Conservation (phyloP, 2,329 filamentous ascomycete species). For the Clonostachys solani region DNA sequence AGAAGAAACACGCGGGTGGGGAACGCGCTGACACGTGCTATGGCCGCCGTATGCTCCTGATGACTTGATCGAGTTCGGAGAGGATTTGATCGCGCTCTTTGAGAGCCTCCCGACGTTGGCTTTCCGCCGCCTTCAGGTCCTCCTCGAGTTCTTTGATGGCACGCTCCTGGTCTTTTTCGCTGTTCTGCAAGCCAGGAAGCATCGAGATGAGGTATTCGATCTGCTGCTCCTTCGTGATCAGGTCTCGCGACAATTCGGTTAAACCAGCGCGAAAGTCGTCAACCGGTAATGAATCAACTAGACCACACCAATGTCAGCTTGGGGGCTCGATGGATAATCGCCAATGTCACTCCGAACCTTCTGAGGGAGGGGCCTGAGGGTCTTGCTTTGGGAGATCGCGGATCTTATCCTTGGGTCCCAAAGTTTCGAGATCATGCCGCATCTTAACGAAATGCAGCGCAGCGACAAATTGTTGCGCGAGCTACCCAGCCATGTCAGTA, state of each 20-base stretch:
- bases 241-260: conserved; percentile 69
- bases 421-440: conserved; percentile 62
- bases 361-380: conserved; percentile 31
- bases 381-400: conserved; percentile 50
- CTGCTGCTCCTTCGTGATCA: conserved; percentile 78
- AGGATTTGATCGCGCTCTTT: conserved; percentile 60
- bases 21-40: background rate
- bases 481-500: conserved; percentile 30
- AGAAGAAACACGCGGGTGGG: background rate
- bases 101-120: conserved; percentile 57
- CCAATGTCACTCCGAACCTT: conserved; percentile 29
- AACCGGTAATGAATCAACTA: conserved; percentile 57
- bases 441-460: conserved; percentile 62
- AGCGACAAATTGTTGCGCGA: conserved; percentile 65
- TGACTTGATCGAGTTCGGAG: conserved; percentile 54
- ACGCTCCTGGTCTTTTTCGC: conserved; percentile 70
- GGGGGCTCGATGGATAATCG: background rate
- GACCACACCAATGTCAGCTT: background rate
- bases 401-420: conserved; percentile 54
- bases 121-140: conserved; percentile 59
- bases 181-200: conserved; percentile 74
- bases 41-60: conserved; percentile 55
- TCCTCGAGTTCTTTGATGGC: conserved; percentile 62
- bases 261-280: conserved; percentile 65
- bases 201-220: conserved; percentile 73